Base-by-base conservation (phyloP, 2,329 filamentous ascomycete species). In the Nigrospora oryzae region DNA sequence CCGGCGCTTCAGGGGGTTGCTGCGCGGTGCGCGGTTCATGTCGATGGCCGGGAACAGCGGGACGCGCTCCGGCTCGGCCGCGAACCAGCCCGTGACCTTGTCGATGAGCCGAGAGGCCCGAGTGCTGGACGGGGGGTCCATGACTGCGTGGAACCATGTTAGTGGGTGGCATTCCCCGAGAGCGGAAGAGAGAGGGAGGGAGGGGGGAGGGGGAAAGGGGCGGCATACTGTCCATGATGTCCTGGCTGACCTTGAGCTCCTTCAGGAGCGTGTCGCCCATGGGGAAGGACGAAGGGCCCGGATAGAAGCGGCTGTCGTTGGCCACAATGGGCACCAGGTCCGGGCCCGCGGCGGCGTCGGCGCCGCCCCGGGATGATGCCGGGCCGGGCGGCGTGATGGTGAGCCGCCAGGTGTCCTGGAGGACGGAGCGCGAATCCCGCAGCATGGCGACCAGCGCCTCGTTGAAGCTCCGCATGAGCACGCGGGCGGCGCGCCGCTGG, bases 211-310 rank as follows among this genome's bases (percentile, higher is more conserved):
- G 17, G 14, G 5, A 15, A 15, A 11, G 17, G 28, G 11, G 3
- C 8, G 38, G 52, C 58, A 52, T 55, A 62, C 59, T 48, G 7
- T 41, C 39, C 42, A 52, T 54, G 7, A 61, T 49, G 16, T 56
- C 44, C 10, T 53, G 31, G 38, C 56, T 60, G 6, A 61, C 47
- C 15, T 50, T 32, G 13, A 56, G 28, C 43, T 60, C 53, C 54
- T 69, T 64, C 45, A 60, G 48, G 30, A 58, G 51, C 12, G 66
- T 67, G 31, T 70, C 68, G 3, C 65, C 67, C 42, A 63, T 56
- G 3, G 57, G 57, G 47, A 61, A 68, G 11, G 56, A 30, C 10
- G 61, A 59, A 37, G 61, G 61, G 0, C 65, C 64, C 1, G 49
- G 48, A 3, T 56, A 49, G 40, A 55, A 61, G 23, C 46, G 48